A percentile compares a stretch with the other conserved stretches of the same genome.
Conservation (phyloP, 495 filamentous ascomycete species). For the Podospora anserina region DNA sequence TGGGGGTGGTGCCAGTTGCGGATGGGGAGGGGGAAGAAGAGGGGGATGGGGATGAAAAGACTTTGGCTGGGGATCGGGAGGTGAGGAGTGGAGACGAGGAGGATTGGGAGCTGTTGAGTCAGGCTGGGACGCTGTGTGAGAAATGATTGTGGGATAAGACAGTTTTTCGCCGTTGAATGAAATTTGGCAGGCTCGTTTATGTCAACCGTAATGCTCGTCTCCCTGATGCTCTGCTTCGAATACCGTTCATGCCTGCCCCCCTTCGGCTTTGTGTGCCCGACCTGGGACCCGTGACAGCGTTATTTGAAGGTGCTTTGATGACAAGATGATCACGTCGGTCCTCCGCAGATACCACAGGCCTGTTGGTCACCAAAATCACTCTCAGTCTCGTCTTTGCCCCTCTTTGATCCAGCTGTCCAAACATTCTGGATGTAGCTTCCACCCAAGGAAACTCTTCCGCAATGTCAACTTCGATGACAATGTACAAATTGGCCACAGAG, state of each 20-base stretch:
- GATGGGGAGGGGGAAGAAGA: not conserved
- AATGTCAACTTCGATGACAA: too few species aligned
- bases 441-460: too few species aligned
- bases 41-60: constrained; percentile 7
- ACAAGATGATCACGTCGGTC: too few species aligned
- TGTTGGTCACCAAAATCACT: too few species aligned
- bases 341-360: too few species aligned
- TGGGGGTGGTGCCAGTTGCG: not conserved
- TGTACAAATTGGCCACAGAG: too few species aligned
- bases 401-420: too few species aligned
- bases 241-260: not conserved
- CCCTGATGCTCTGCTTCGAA: not conserved
- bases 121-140: constrained; percentile 5
- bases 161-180: not conserved
- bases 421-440: too few species aligned
- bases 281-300: too few species aligned
- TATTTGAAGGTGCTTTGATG: too few species aligned
- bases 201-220: not conserved
- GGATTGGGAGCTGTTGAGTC: constrained; percentile 9
- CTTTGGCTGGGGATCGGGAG: constrained; percentile 3
- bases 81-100: not conserved
- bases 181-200: not conserved
- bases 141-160: not conserved
- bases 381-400: too few species aligned
- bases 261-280: not conserved